Evolutionary conservation across 2,329 filamentous ascomycete genomes (phyloP).

Genomic region (Pseudohalonectria lignicola): DNA sequence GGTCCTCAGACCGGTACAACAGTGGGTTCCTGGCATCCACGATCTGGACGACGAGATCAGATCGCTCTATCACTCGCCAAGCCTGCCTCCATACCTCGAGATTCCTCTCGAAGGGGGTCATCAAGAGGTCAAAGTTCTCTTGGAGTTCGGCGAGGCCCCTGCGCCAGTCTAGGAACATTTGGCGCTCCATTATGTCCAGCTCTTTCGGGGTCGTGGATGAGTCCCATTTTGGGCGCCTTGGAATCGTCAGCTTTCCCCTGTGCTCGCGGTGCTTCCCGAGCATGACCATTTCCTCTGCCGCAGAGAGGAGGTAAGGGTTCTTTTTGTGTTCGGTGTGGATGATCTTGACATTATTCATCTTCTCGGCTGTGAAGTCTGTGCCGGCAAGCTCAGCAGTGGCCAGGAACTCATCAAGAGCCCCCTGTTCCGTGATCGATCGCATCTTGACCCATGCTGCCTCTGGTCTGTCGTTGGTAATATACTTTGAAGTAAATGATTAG

Average conservation of each 20-base stretch:
- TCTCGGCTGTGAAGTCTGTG: conserved; percentile 97
- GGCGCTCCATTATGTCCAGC: conserved; percentile 68
- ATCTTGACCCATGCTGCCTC: conserved; percentile 98
- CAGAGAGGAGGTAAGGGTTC: conserved; percentile 86
- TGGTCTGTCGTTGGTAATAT: conserved; percentile 81
- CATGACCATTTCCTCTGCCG: conserved; percentile 68
- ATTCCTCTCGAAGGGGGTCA: conserved; percentile 97
- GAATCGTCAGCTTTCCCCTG: conserved; percentile 71
- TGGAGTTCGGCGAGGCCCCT: conserved; percentile 84
- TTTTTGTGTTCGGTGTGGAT: conserved; percentile 94
- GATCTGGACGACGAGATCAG: conserved; percentile 93
- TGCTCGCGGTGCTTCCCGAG: conserved; percentile 77
- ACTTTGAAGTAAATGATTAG: conserved; percentile 33
- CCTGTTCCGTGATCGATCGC: conserved; percentile 96
- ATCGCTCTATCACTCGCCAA: conserved; percentile 96
- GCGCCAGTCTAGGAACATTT: conserved; percentile 78
- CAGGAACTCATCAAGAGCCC: conserved; percentile 90
- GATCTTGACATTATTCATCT: conserved; percentile 98
- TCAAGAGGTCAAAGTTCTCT: conserved; percentile 85
- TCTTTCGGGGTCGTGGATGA: conserved; percentile 71
- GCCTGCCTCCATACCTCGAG: conserved; percentile 95
- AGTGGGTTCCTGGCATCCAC: conserved; percentile 93
- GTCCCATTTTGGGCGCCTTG: conserved; percentile 83
- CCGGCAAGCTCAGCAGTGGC: conserved; percentile 93
- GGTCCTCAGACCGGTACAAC: conserved; percentile 85